Evolutionary conservation across 1,139 yeast genomes (phyloP), one percentile per base, ranked within the genome.

Genomic region (Protomyces arabidopsidicola): DNA sequence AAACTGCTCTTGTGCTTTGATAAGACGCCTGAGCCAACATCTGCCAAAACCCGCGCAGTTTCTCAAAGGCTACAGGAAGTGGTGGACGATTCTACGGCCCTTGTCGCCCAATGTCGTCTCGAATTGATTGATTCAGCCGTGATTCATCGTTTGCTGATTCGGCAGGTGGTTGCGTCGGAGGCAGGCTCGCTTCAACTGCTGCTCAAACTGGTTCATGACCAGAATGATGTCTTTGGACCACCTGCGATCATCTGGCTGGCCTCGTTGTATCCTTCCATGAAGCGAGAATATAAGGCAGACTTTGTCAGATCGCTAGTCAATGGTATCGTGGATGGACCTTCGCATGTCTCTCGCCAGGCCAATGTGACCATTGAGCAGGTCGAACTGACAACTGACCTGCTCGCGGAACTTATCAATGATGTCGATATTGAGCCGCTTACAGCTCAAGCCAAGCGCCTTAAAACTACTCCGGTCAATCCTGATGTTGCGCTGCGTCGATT

Each of bases 291-390:
- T 50, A 88, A 86, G 72, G 73, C 84, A 53, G 79, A 78, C 54
- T 73, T 91, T 36, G 80, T 86, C 53, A 81, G 81, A 70, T 79
- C 81, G 57, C 78, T 90, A 63, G 76, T 90, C 38, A 95, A 88
- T 14, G 67, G 72, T 8, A 74, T 81, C 18, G 75, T 77, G 20
- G 84, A 82, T 39, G 78, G 76, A n/a, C 71, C 58, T 8, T 45
- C 52, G 22, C 55, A 71, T 14, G 71, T 75, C 8, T 78, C 77
- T 10, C 81, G 79, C 67, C 91, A 87, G 71, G 82, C 88, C 1
- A 76, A 82, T 69, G 86, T 80, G 10, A 75, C 84, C 5, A 77
- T 87, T 67, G 82, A 81, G 68, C 70, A 78, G 2, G 72, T 87
- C 45, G 70, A 75, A 1, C 75, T 86, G 50, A 76, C 81, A 50